Base-by-base conservation (phyloP, 208 protist species). In the Trypanosoma cruzi region DNA sequence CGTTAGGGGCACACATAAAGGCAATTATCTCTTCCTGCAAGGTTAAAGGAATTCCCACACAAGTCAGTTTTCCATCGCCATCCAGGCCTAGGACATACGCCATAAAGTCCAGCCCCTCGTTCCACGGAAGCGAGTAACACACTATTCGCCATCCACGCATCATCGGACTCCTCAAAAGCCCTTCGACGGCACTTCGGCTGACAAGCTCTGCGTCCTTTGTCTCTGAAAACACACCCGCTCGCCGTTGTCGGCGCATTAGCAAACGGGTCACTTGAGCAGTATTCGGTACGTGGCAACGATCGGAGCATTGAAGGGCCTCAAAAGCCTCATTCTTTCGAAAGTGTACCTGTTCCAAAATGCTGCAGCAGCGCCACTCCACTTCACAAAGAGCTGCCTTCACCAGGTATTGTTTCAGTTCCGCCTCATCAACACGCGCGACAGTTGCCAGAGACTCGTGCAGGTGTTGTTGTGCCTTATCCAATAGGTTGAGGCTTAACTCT, bases 321-420 rank as follows among this genome's bases (percentile, higher is more conserved):
- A 71, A 76, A 6, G 57, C 58, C 34, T 81, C 57, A 29, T 54
- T 61, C 40, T 52, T 52, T 16, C 66, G 70, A 20, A 78, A 40
- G 63, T 74, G 65, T 20, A 83, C 44, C 52, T 77, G 80, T 53
- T 81, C 69, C 22, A 88, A 57, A 22, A 69, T 64, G 46, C 74
- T 74, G 62, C 79, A 85, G 57, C 71, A 75, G 14, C 80, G 79
- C 80, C 83, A 88, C 48, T 88, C 73, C n/a, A 85, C 63, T 58
- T 88, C 83, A 53, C 83, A 88, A 66, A 88, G 73, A 26, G 79
- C 77, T 10, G 80, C 76, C 67, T 84, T 88, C 4, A 88, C 70
- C 7, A 85, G 68, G 61, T 83, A 88, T 56, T 88, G 79, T 57
- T 68, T 67, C 50, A 76, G 70, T 61, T 88, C 83, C 22, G 65